Evolutionary conservation across 2,329 filamentous ascomycete genomes (phyloP), one percentile per base, ranked within the genome.

Genomic region (Geosmithia morbida): DNA sequence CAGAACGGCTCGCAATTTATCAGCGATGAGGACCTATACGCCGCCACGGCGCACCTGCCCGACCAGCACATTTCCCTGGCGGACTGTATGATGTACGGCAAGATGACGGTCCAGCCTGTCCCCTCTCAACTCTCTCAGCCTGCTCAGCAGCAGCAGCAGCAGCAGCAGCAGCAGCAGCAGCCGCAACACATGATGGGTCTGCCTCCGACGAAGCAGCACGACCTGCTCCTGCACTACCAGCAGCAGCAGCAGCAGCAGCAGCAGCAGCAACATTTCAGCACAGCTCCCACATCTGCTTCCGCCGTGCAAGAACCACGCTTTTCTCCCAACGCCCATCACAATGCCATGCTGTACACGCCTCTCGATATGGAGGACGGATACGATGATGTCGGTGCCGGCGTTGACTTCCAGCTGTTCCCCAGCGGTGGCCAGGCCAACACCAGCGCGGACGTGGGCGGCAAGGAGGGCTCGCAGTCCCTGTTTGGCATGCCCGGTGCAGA

Each of bases 291-390:
- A 37, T 2, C 13, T 29, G 48, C 51, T 16, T 54, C 4, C 52
- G 51, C 17, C 4, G 7, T 50, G 7, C 45, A 49, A 53, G 52
- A 65, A 30, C 64, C 70, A 22, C 81, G 85, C 51, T 74, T 87
- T 51, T 87, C 83, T 3, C 82, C 83, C 8, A 70, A 72, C 47
- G 83, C 80, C 5, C 82, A 86, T 55, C 72, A 75, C 37, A 80
- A 83, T 50, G 67, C 79, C 1, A 84, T 85, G 66, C 71, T 87
- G 30, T 83, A 73, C 62, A 83, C 83, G 10, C 79, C 83, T 44
- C 71, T 72, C 50, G 66, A 77, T 20, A 69, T 79, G 22, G 83
- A 87, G 50, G 82, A 87, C 55, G 74, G 72, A 40, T 84, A 79
- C 54, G 74, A 77, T 41, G 79, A 81, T 29, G 63, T 66, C 30